Percentiles rank a stretch among this genome's conserved stretches.
Conservation (phyloP, 805 yeast species). For the Candida piceae region DNA sequence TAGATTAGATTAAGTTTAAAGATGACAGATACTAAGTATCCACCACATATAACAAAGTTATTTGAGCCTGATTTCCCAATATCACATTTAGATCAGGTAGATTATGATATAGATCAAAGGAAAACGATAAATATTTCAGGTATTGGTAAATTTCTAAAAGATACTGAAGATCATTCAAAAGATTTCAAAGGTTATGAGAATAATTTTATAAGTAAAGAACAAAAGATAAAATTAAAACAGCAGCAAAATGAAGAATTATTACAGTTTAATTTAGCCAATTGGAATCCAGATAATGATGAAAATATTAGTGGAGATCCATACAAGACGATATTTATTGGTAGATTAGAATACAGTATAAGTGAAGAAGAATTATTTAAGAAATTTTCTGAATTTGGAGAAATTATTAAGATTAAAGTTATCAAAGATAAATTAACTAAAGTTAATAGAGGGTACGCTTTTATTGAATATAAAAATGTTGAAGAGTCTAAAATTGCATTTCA, state of each 20-base stretch:
- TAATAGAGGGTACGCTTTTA: constrained; percentile 75
- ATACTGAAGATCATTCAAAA: constrained; percentile 26
- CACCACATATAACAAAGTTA: constrained; percentile 38
- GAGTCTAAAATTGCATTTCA: constrained; percentile 61
- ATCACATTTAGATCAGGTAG: constrained; percentile 44
- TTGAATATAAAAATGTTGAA: constrained; percentile 56
- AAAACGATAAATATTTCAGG: constrained; percentile 44
- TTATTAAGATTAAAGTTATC: constrained; percentile 58
- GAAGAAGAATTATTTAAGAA: constrained; percentile 65
- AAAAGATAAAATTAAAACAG: constrained; percentile 22
- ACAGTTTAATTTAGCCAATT: constrained; percentile 31
- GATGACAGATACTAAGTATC: constrained; percentile 22
- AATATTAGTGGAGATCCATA: constrained; percentile 67
- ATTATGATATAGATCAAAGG: constrained; percentile 43
- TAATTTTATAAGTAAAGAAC: constrained; percentile 20
- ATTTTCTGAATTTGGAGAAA: constrained; percentile 63
- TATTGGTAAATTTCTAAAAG: constrained; percentile 31
- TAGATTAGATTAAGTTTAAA: too few species aligned
- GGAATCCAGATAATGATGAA: constrained; percentile 58
- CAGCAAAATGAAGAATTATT: constrained; percentile 24
- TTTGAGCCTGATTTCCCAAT: constrained; percentile 57
- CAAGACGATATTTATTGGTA: constrained; percentile 69
- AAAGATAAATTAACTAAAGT: constrained; percentile 37
- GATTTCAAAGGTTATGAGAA: constrained; percentile 17
- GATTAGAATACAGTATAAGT: constrained; percentile 58